phyloP scores from a whole-genome alignment of 345 rosid genomes.

The Euphorbia lathyris region DNA sequence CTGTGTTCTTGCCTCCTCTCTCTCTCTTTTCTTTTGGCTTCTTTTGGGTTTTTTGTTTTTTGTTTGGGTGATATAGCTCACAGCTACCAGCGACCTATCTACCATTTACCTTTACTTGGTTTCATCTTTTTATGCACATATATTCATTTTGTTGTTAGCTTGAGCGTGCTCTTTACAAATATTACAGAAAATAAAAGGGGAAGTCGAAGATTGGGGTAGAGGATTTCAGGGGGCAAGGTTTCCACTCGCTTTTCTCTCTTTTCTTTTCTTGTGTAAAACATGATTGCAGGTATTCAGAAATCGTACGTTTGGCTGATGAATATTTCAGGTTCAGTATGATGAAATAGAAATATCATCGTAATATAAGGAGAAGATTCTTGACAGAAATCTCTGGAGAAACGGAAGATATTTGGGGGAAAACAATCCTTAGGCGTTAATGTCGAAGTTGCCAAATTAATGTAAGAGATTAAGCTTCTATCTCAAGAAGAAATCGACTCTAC shows the following conservation, averaged over 20 bases:
- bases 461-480: neutral
- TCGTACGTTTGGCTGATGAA: no score
- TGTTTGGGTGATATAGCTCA: neutral
- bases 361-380: neutral
- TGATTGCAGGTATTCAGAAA: neutral
- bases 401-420: neutral
- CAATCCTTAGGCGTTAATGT: slow-evolving; percentile 5
- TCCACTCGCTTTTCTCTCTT: neutral
- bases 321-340: neutral
- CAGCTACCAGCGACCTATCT: neutral
- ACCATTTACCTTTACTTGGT: slow-evolving; percentile 13
- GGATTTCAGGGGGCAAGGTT: slow-evolving; percentile 6
- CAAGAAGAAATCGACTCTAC: slow-evolving; percentile 10
- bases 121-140: slow-evolving; percentile 18
- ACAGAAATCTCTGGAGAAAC: neutral
- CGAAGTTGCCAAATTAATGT: neutral
- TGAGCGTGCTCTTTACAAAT: slow-evolving; percentile 27
- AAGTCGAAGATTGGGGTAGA: neutral
- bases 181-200: neutral
- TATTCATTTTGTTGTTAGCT: neutral
- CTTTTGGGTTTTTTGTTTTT: slow-evolving; percentile 18
- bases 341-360: neutral
- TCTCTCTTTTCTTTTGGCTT: slow-evolving; percentile 20
- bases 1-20: slow-evolving; percentile 42
- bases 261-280: slow-evolving; percentile 15